phyloP scores from a whole-genome alignment of 805 yeast species.

The Kodamaea jinghongensis region DNA sequence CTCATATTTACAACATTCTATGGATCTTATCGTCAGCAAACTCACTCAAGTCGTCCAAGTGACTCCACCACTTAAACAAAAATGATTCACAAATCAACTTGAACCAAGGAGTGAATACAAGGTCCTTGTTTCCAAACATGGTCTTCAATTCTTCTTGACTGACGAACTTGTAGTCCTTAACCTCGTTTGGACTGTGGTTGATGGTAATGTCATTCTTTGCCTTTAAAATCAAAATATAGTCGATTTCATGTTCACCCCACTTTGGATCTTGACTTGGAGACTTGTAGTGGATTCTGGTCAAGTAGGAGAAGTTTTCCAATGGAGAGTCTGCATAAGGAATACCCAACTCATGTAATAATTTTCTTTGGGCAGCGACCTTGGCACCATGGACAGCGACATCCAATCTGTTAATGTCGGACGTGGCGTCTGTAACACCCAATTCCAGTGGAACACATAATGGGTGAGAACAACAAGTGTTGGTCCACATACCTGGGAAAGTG shows the following conservation, averaged over 20 bases:
- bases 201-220: slow-evolving; percentile 51
- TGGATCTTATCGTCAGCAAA: slow-evolving; percentile 48
- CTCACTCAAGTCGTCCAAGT: slow-evolving; percentile 55
- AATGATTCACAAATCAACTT: slow-evolving; percentile 90
- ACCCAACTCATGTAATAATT: slow-evolving; percentile 91
- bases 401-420: slow-evolving; percentile 35
- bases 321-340: slow-evolving; percentile 62
- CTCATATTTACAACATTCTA: slow-evolving; percentile 36
- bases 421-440: slow-evolving; percentile 48
- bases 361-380: slow-evolving; percentile 85
- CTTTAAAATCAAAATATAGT: slow-evolving; percentile 80
- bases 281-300: slow-evolving; percentile 93
- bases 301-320: slow-evolving; percentile 65
- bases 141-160: slow-evolving; percentile 58
- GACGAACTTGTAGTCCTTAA: slow-evolving; percentile 77
- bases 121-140: slow-evolving; percentile 69
- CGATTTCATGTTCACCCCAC: slow-evolving; percentile 99
- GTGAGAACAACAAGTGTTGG: slow-evolving; percentile 98
- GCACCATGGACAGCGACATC: slow-evolving; percentile 70
- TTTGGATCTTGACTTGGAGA: slow-evolving; percentile 59
- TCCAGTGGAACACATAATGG: slow-evolving; percentile 85
- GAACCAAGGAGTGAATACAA: slow-evolving; percentile 96
- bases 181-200: slow-evolving; percentile 71
- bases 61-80: slow-evolving; percentile 92
- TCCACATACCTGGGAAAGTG: slow-evolving; percentile 97